A percentile compares a stretch with the other conserved stretches of the same genome.
These are phyloP conservation scores for Botrytis cinerea DNA, from an alignment of 2,329 filamentous ascomycete genomes.

Conservation along the genomic window DNA sequence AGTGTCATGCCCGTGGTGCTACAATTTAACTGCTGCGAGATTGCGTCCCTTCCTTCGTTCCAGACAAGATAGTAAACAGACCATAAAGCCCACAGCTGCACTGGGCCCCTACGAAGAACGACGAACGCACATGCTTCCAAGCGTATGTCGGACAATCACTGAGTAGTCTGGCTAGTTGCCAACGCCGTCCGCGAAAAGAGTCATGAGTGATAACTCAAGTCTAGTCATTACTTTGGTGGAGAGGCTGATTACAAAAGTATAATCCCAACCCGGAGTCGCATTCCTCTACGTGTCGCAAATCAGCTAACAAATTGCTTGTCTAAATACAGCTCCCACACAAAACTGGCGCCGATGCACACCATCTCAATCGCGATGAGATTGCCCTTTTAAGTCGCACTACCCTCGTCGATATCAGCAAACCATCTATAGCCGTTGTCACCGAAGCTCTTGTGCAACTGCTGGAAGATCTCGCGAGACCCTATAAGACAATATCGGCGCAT, in stretches of 20 bases:
- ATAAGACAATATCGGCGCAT: conserved; percentile 53
- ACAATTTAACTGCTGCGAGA: conserved; percentile 18
- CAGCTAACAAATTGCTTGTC: conserved; percentile 25
- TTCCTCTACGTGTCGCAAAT: conserved; percentile 25
- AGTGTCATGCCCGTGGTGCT: conserved; percentile 25
- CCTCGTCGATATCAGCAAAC: conserved; percentile 60
- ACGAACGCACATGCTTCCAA: conserved; percentile 21
- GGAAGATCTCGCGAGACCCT: conserved; percentile 59
- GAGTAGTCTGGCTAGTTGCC: conserved; percentile 34
- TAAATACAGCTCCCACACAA: conserved; percentile 59
- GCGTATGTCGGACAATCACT: conserved; percentile 36
- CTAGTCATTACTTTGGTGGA: conserved; percentile 64
- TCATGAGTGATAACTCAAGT: conserved; percentile 61
- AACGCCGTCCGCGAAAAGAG: conserved; percentile 27
- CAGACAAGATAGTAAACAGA: conserved; percentile 20
- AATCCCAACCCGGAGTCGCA: conserved; percentile 26
- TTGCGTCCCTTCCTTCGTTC: conserved; percentile 9
- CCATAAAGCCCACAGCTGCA: conserved; percentile 21
- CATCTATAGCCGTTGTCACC: conserved; percentile 55
- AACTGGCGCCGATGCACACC: conserved; percentile 58
- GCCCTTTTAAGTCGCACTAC: conserved; percentile 62
- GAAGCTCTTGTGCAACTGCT: conserved; percentile 59
- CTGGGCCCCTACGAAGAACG: conserved; percentile 17
- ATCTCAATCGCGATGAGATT: conserved; percentile 62
- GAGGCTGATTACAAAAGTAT: conserved; percentile 62